Base-by-base conservation (phyloP, 2,329 filamentous ascomycete species). In the Botrytis medusae region DNA sequence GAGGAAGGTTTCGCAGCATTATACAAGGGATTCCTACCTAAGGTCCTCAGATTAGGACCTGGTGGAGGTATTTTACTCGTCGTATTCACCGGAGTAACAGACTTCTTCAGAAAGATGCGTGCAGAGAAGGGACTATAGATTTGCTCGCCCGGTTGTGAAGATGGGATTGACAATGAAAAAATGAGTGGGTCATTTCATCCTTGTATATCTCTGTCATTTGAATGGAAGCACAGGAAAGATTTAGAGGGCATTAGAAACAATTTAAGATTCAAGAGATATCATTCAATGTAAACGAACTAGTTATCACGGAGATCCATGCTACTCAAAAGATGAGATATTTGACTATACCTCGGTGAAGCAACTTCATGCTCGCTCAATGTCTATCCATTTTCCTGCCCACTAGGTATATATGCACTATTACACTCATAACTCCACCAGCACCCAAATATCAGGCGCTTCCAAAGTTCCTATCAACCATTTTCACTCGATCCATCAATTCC, bases 11-110 rank as follows among this genome's bases (percentile, higher is more conserved):
- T 97, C 82, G 84, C 84, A 65, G 96, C 96, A 57, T 86, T 99
- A 74, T 99, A 99, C 88, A 99, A 98, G 88, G 96, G 96, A 25
- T 99, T 99, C 88, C 81, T 96, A 76, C 96, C 96, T 78, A 99
- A 99, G 89, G 96, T 98, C 51, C 86, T 97, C 76, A 86, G 93
- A 84, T 82, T 92, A 77, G 90, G 91, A 75, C 92, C 92, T 42
- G 92, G 84, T 75, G 83, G 83, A 78, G 80, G 81, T 78, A 92
- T 97, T 79, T 85, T 97, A 74, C 87, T 97, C 60, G 93, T 95
- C 72, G 93, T 96, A 68, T 96, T 92, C 85, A 95, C 92, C n/a
- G 90, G 91, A 72, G 91, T 95, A 73, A 94, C 94, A 90, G 95
- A 98, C 82, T 97, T 97, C 83, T 97, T 98, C 91, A 89, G 93